Conservation (phyloP, 2,329 filamentous ascomycete species). For the Trichoderma sp. region DNA sequence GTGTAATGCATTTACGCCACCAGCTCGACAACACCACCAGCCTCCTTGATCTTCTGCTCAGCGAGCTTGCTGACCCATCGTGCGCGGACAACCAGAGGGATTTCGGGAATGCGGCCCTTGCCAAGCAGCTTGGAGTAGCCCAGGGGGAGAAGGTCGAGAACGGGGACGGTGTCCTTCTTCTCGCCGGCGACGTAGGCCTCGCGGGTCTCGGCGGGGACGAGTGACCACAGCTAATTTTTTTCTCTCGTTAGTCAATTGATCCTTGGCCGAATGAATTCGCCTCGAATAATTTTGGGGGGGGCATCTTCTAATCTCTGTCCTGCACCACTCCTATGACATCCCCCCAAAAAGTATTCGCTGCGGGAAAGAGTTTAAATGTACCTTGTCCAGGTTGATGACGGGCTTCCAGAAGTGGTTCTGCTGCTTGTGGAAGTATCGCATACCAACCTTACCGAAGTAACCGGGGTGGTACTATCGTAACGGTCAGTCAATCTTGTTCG, state of each 20-base stretch:
- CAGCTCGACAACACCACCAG: slow-evolving; percentile 92
- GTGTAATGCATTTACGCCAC: slow-evolving; percentile 62
- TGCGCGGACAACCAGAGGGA: slow-evolving; percentile 91
- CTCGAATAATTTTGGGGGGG: background rate
- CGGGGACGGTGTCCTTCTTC: slow-evolving; percentile 88
- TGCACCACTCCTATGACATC: background rate
- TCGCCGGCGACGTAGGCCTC: slow-evolving; percentile 80
- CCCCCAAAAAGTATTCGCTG: slow-evolving; percentile 12
- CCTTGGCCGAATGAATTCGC: background rate
- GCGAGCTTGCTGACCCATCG: slow-evolving; percentile 94
- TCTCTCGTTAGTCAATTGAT: slow-evolving; percentile 29
- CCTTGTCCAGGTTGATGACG: slow-evolving; percentile 98
- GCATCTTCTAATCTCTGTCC: background rate
- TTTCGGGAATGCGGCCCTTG: slow-evolving; percentile 91
- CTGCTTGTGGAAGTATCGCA: slow-evolving; percentile 96
- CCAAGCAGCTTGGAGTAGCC: slow-evolving; percentile 99
- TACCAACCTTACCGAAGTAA: slow-evolving; percentile 98
- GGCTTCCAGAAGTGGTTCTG: slow-evolving; percentile 98
- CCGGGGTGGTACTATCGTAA: slow-evolving; percentile 76
- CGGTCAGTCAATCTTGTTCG: slow-evolving; percentile 28
- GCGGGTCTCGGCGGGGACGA: slow-evolving; percentile 88
- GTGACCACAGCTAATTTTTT: slow-evolving; percentile 75
- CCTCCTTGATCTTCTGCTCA: slow-evolving; percentile 98
- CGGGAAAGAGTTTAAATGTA: slow-evolving; percentile 37
- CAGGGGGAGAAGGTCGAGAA: slow-evolving; percentile 94